Evolutionary conservation across 2,329 filamentous ascomycete genomes (phyloP).

Genomic region (Stagonosporopsis tanaceti): DNA sequence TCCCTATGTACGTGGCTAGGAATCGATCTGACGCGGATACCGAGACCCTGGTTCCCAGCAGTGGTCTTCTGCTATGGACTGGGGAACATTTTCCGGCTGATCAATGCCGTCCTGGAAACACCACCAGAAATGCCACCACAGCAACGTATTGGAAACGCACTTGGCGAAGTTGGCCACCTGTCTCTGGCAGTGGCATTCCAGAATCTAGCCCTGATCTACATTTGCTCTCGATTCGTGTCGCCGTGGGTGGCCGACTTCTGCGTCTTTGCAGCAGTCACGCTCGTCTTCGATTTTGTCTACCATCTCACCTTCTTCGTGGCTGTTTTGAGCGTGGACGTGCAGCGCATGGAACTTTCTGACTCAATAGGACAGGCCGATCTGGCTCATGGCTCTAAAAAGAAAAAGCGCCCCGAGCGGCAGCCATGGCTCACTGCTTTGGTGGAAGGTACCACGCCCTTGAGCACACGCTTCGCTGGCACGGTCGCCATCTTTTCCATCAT

Average conservation of each 20-base stretch:
- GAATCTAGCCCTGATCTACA: conserved; percentile 71
- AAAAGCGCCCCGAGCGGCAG: conserved; percentile 53
- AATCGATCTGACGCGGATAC: conserved; percentile 77
- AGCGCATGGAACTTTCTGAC: conserved; percentile 77
- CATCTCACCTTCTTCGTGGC: conserved; percentile 81
- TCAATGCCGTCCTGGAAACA: conserved; percentile 78
- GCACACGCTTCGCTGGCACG: conserved; percentile 77
- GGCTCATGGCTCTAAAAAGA: conserved; percentile 53
- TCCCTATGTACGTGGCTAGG: conserved; percentile 79
- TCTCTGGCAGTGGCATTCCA: conserved; percentile 73
- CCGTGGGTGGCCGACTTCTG: conserved; percentile 78
- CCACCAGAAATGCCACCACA: conserved; percentile 73
- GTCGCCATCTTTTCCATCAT: conserved; percentile 77
- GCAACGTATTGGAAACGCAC: conserved; percentile 74
- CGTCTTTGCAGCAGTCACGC: conserved; percentile 76
- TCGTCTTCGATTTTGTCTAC: conserved; percentile 80
- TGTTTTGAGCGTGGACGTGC: conserved; percentile 80
- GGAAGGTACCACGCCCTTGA: conserved; percentile 71
- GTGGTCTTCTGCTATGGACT: conserved; percentile 80
- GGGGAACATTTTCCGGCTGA: conserved; percentile 80
- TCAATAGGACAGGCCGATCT: conserved; percentile 62
- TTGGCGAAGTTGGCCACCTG: conserved; percentile 75
- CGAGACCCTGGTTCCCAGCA: conserved; percentile 76
- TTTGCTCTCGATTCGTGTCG: conserved; percentile 72
- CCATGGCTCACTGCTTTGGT: conserved; percentile 70